Percentiles rank a stretch among this genome's conserved stretches.
Conservation (phyloP, 129 eudicot species). For the Pseudognaphalium luteoalbum region DNA sequence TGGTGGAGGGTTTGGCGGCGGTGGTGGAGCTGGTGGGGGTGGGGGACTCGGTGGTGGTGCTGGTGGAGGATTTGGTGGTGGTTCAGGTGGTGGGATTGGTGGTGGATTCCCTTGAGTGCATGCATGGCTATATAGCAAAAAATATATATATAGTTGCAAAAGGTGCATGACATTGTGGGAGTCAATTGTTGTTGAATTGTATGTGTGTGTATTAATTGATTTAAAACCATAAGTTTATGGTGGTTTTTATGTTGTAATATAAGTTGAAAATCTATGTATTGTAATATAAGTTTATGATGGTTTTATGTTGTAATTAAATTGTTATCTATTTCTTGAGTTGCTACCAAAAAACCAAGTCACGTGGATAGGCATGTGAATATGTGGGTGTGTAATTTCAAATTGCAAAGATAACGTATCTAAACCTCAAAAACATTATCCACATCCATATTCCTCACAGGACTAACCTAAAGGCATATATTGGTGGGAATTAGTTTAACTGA, state of each 20-base stretch:
- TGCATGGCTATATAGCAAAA: slow-evolving; percentile 17
- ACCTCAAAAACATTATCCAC: slow-evolving; percentile 38
- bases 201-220: neutral
- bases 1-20: slow-evolving; percentile 33
- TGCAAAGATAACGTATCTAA: slow-evolving; percentile 13
- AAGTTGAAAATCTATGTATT: neutral
- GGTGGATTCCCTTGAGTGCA: slow-evolving; percentile 37
- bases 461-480: slow-evolving; percentile 10
- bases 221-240: slow-evolving; percentile 5
- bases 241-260: slow-evolving; percentile 28
- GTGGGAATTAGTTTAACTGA: slow-evolving; percentile 5
- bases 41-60: slow-evolving; percentile 39
- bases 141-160: neutral
- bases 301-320: slow-evolving; percentile 21
- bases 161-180: neutral
- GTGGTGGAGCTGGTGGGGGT: slow-evolving; percentile 32
- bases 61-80: slow-evolving; percentile 41
- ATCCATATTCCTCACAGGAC: neutral
- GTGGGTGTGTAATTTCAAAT: neutral
- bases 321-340: too few species aligned
- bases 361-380: slow-evolving; percentile 23
- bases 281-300: slow-evolving; percentile 11
- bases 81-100: slow-evolving; percentile 36
- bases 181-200: neutral
- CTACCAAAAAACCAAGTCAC: neutral